Percentiles rank a stretch among this genome's conserved stretches.
Evolutionary conservation across 768 basidiomycete genomes (phyloP).

Genomic region (Tylopilus rubrobrunneus): DNA sequence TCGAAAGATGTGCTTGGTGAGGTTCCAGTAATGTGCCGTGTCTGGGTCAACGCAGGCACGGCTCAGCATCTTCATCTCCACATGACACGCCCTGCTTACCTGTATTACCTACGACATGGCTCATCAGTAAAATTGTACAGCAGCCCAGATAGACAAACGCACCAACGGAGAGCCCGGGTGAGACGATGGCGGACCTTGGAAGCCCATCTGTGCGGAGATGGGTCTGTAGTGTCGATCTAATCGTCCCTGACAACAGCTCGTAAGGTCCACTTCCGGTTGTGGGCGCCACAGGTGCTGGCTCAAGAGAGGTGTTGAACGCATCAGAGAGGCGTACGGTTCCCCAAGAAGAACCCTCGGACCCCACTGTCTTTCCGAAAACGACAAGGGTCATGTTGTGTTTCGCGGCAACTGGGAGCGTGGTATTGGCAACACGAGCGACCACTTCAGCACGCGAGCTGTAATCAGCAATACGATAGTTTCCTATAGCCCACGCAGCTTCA

Average conservation of each 20-base stretch:
- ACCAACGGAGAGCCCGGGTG: conserved; percentile 32
- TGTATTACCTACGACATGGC: conserved; percentile 15
- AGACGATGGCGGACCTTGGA: conserved; percentile 29
- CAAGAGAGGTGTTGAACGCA: conserved; percentile 32
- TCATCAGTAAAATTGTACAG: conserved; percentile 2
- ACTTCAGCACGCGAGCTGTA: conserved; percentile 24
- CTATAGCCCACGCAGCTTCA: conserved; percentile 36
- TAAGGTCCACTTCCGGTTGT: conserved; percentile 35
- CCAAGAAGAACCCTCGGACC: conserved; percentile 19
- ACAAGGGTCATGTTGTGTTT: conserved; percentile 40
- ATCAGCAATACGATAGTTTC: conserved; percentile 34
- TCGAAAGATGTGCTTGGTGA: conserved; percentile 46
- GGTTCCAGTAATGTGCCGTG: conserved; percentile 43
- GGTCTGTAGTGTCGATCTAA: conserved; percentile 36
- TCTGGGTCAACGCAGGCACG: conserved; percentile 27
- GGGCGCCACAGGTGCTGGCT: conserved; percentile 43
- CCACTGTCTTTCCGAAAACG: conserved; percentile 36
- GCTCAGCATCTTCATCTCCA: conserved; percentile 20
- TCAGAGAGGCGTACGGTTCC: conserved; percentile 39
- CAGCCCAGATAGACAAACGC: not conserved
- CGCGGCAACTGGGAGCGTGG: conserved; percentile 15
- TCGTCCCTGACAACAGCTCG: conserved; percentile 39
- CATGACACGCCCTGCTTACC: conserved; percentile 14
- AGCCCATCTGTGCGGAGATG: conserved; percentile 26
- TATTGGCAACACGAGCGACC: conserved; percentile 8